Percentiles rank a stretch among this genome's conserved stretches.
Evolutionary conservation across 2,329 filamentous ascomycete species (phyloP).

Genomic region (Arthroderma sp.): DNA sequence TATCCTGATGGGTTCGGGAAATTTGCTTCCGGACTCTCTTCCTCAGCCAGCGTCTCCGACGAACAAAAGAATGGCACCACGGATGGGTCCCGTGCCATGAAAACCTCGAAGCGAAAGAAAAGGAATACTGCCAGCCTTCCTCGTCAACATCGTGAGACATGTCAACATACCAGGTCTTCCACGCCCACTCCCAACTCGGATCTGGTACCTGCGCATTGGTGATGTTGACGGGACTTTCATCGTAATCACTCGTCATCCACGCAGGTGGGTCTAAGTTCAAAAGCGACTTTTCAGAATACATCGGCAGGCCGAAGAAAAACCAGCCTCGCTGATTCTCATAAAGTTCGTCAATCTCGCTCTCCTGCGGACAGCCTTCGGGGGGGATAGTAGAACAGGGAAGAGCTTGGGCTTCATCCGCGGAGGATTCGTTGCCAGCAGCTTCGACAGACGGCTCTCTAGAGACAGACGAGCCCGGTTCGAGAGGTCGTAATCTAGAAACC

Average conservation of each 20-base stretch:
- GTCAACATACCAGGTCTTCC: constrained; percentile 59
- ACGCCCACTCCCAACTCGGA: constrained; percentile 85
- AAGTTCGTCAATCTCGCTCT: constrained; percentile 61
- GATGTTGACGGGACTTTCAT: constrained; percentile 53
- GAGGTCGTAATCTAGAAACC: not conserved
- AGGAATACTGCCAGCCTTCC: constrained; percentile 92
- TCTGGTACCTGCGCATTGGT: constrained; percentile 85
- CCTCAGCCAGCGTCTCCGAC: constrained; percentile 75
- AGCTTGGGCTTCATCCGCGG: not conserved
- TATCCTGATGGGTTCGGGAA: constrained; percentile 3
- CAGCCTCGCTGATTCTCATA: constrained; percentile 92
- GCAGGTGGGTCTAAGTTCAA: constrained; percentile 72
- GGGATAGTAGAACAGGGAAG: not conserved
- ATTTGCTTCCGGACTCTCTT: constrained; percentile 54
- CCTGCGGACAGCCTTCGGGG: constrained; percentile 14
- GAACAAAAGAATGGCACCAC: constrained; percentile 94
- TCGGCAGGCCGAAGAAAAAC: constrained; percentile 74
- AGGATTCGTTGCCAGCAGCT: not conserved
- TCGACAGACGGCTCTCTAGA: not conserved
- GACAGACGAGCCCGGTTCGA: not conserved
- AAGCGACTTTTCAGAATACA: constrained; percentile 79
- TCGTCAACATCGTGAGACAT: constrained; percentile 75
- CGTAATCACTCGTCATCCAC: constrained; percentile 61
- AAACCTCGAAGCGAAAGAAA: constrained; percentile 62
- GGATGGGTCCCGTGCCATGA: constrained; percentile 78